Conservation (phyloP, 2,329 filamentous ascomycete species). For the Periglandula ipomoeae region DNA sequence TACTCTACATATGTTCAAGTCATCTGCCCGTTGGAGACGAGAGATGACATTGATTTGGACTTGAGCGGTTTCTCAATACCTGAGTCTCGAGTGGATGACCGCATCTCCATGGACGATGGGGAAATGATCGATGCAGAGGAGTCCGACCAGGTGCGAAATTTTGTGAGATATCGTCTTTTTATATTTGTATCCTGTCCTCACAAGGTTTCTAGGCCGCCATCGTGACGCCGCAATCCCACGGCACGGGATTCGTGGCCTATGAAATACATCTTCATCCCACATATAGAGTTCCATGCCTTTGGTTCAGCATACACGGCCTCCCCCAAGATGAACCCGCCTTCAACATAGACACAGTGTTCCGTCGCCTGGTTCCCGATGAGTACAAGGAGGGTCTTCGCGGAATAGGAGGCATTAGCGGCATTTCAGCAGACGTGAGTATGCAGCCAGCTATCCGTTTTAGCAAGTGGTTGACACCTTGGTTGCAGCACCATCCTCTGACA, state of each 20-base stretch:
- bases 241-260: conserved; percentile 50
- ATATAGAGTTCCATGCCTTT: conserved; percentile 66
- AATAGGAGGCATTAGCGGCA: conserved; percentile 58
- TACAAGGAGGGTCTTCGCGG: conserved; percentile 52
- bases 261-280: conserved; percentile 68
- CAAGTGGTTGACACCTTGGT: conserved; percentile 26
- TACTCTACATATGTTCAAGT: conserved; percentile 48
- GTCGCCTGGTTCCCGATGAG: conserved; percentile 57
- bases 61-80: conserved; percentile 38
- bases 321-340: conserved; percentile 46
- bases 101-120: conserved; percentile 25
- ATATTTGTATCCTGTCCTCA: conserved; percentile 12
- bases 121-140: conserved; percentile 43
- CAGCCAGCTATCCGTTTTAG: conserved; percentile 1
- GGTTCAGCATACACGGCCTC: conserved; percentile 58
- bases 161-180: not conserved
- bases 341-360: conserved; percentile 61
- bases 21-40: conserved; percentile 40
- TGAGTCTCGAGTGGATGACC: conserved; percentile 13
- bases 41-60: conserved; percentile 35
- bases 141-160: conserved; percentile 36
- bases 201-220: conserved; percentile 30
- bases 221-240: conserved; percentile 20
- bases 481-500: conserved; percentile 73
- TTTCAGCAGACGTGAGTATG: conserved; percentile 64